These are phyloP conservation scores for Ustilago esculenta DNA, from an alignment of 1,284 basidiomycete genomes.

Conservation along the genomic window DNA sequence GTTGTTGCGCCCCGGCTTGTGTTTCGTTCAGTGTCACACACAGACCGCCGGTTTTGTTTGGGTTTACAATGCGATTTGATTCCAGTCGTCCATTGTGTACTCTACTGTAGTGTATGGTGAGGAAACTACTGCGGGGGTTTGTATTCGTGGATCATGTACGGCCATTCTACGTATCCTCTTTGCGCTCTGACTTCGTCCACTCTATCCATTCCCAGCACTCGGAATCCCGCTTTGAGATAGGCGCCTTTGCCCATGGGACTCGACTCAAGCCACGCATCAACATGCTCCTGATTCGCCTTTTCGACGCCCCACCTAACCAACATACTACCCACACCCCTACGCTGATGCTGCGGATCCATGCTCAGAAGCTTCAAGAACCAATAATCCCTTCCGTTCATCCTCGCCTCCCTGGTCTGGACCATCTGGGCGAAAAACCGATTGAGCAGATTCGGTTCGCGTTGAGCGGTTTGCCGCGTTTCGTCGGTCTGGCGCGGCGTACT, in stretches of 20 bases:
- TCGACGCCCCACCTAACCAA: conserved; percentile 10
- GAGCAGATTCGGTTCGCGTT: not conserved
- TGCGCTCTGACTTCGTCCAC: conserved; percentile 8
- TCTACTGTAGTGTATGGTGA: too few species aligned
- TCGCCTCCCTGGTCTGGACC: conserved; percentile 5
- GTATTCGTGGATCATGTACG: conserved; percentile 21
- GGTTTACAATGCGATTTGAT: too few species aligned
- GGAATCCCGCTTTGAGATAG: conserved; percentile 29
- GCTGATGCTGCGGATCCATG: conserved; percentile 17
- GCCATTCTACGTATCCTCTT: conserved; percentile 24
- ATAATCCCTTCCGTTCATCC: conserved; percentile 13
- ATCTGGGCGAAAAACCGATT: conserved; percentile 25
- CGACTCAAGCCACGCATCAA: conserved; percentile 19
- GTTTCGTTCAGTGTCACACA: not conserved
- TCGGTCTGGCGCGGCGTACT: too few species aligned
- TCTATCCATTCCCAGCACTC: conserved; percentile 10
- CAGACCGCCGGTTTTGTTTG: too few species aligned
- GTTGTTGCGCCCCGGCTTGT: too few species aligned
- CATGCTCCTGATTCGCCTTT: conserved; percentile 2
- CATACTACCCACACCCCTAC: conserved; percentile 12
- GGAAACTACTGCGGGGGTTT: not conserved
- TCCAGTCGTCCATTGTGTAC: too few species aligned
- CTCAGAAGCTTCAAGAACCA: conserved; percentile 26
- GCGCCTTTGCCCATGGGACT: conserved; percentile 26
- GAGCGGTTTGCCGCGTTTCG: not conserved